Evolutionary conservation across 2,329 filamentous ascomycete genomes (phyloP).

Genomic region (Colletotrichum aenigma): DNA sequence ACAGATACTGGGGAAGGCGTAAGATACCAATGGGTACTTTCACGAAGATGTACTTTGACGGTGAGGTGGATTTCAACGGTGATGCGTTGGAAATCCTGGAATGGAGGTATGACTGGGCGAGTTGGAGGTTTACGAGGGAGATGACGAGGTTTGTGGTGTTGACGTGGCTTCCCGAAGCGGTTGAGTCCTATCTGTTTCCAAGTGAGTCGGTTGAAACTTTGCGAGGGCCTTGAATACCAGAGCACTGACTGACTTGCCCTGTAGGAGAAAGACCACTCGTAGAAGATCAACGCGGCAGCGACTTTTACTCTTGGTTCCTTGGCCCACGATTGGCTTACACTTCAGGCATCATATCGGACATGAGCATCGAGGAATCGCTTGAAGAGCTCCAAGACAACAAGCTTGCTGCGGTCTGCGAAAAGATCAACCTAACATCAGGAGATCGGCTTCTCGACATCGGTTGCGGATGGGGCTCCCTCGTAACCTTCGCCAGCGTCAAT

Average conservation of each 20-base stretch:
- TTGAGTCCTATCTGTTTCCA: slow-evolving; percentile 67
- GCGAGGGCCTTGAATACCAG: not conserved
- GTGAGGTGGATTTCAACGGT: slow-evolving; percentile 85
- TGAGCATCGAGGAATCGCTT: slow-evolving; percentile 78
- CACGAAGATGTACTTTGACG: slow-evolving; percentile 90
- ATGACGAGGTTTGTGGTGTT: slow-evolving; percentile 82
- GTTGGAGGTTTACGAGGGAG: slow-evolving; percentile 79
- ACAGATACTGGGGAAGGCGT: slow-evolving; percentile 70
- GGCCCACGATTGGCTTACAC: slow-evolving; percentile 95
- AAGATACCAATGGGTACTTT: slow-evolving; percentile 85
- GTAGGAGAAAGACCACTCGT: not conserved
- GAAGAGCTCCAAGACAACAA: slow-evolving; percentile 94
- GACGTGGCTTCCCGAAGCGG: slow-evolving; percentile 74
- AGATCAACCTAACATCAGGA: slow-evolving; percentile 76
- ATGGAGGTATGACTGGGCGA: slow-evolving; percentile 89
- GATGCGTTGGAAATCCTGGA: slow-evolving; percentile 82
- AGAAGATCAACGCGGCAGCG: slow-evolving; percentile 67
- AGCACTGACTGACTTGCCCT: not conserved
- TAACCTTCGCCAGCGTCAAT: slow-evolving; percentile 82
- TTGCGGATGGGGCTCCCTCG: slow-evolving; percentile 89
- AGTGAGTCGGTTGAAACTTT: slow-evolving; percentile 44
- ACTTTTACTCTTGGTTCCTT: slow-evolving; percentile 92
- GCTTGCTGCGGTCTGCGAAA: slow-evolving; percentile 84
- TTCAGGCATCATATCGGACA: slow-evolving; percentile 82
- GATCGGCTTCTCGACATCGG: slow-evolving; percentile 85